Evolutionary conservation across 225 moss, liverwort and hornwort species (phyloP).

Genomic region (Thuidium tamariscinum): DNA sequence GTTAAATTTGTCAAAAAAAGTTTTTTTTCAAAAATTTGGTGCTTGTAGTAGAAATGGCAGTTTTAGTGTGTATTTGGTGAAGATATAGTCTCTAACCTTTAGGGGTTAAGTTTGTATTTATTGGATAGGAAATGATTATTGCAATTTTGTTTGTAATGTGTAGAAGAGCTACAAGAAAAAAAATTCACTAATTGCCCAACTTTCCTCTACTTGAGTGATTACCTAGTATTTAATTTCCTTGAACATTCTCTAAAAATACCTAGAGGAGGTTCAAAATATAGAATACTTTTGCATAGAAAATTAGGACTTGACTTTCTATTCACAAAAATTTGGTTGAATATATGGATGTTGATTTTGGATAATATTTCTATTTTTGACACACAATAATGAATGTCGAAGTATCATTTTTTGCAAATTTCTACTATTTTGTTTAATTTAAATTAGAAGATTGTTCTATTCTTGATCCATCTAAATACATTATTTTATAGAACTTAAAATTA

Average conservation of each 20-base stretch:
- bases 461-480: neutral
- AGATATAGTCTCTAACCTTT: too few species aligned
- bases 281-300: neutral
- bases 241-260: neutral
- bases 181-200: neutral
- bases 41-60: too few species aligned
- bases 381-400: neutral
- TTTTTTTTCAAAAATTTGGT: too few species aligned
- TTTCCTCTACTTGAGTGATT: neutral
- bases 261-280: neutral
- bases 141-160: accelerated
- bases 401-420: too few species aligned
- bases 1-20: too few species aligned
- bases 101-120: neutral
- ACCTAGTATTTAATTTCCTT: neutral
- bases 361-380: neutral
- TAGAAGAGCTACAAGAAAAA: neutral
- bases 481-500: neutral
- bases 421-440: neutral
- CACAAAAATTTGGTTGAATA: neutral
- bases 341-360: neutral
- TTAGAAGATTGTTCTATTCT: neutral
- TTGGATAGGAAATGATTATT: neutral
- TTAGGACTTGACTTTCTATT: accelerated
- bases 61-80: too few species aligned